These are phyloP conservation scores for Neonothopanus nambi DNA, from an alignment of 1,284 basidiomycete genomes.

Conservation along the genomic window DNA sequence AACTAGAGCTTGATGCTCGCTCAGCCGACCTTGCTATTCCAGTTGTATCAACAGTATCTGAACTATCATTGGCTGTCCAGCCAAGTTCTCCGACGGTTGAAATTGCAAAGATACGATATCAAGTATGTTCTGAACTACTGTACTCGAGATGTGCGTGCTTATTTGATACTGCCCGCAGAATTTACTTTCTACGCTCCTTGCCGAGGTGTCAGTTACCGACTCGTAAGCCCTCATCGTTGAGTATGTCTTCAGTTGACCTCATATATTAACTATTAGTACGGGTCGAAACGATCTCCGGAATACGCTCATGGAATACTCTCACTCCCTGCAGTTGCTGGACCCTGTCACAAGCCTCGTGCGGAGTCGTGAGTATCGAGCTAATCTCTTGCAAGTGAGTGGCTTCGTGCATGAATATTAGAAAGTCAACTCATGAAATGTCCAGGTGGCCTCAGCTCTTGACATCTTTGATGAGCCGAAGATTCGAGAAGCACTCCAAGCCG, in stretches of 20 bases:
- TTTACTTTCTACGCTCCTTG: constrained; percentile 1
- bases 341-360: neutral
- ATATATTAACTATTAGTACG: neutral
- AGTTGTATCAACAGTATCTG: too few species aligned
- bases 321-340: neutral
- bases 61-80: too few species aligned
- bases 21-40: too few species aligned
- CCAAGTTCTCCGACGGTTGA: too few species aligned
- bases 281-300: neutral
- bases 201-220: neutral
- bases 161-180: neutral
- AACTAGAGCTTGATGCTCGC: too few species aligned
- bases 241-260: neutral
- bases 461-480: neutral
- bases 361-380: neutral
- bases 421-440: neutral
- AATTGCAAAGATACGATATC: neutral
- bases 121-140: neutral
- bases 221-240: neutral
- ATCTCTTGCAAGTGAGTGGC: constrained; percentile 1
- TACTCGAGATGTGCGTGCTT: neutral
- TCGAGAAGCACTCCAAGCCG: neutral
- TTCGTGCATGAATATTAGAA: neutral
- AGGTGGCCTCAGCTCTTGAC: constrained; percentile 2
- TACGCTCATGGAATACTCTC: neutral